Conservation (phyloP, 192 early-diverging fungal species). For the Chytriomyces hyalinus region DNA sequence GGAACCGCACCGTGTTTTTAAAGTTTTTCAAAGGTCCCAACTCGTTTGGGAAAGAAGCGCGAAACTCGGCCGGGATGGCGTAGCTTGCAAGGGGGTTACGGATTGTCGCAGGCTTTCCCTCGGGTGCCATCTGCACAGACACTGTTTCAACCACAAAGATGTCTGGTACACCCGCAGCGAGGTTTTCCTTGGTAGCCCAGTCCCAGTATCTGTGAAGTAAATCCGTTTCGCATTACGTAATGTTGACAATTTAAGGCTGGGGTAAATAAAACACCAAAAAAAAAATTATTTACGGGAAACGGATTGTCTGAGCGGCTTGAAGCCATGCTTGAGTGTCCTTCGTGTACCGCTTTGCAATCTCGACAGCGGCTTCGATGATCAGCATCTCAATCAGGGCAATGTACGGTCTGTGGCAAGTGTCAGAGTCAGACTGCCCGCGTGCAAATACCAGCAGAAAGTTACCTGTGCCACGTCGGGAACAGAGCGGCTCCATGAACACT, state of each 20-base stretch:
- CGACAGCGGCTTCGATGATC: constrained; percentile 13
- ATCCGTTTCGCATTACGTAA: too few species aligned
- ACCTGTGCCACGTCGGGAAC: constrained; percentile 30
- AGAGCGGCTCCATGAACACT: constrained; percentile 17
- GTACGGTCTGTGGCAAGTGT: constrained; percentile 13
- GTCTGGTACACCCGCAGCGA: not conserved
- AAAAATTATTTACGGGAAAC: constrained; percentile 16
- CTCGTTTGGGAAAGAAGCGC: not conserved
- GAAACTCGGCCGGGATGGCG: not conserved
- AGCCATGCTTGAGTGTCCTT: constrained; percentile 19
- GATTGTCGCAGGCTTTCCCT: not conserved
- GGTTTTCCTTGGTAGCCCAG: constrained; percentile 1
- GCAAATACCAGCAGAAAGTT: too few species aligned
- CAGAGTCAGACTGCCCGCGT: too few species aligned
- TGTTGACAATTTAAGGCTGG: too few species aligned
- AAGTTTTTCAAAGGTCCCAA: constrained; percentile 18
- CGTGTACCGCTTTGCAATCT: constrained; percentile 20
- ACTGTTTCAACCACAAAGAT: constrained; percentile 5
- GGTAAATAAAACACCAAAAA: not conserved
- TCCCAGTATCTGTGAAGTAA: not conserved
- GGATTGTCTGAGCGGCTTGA: constrained; percentile 7
- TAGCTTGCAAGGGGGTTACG: constrained; percentile 18
- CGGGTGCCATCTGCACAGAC: constrained; percentile 1
- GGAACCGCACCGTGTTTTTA: constrained; percentile 21
- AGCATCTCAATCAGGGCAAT: constrained; percentile 24